Percentiles rank a stretch among this genome's conserved stretches.
phyloP scores from a whole-genome alignment of 768 basidiomycete species.

The Phylloporus rhodoxanthus region DNA sequence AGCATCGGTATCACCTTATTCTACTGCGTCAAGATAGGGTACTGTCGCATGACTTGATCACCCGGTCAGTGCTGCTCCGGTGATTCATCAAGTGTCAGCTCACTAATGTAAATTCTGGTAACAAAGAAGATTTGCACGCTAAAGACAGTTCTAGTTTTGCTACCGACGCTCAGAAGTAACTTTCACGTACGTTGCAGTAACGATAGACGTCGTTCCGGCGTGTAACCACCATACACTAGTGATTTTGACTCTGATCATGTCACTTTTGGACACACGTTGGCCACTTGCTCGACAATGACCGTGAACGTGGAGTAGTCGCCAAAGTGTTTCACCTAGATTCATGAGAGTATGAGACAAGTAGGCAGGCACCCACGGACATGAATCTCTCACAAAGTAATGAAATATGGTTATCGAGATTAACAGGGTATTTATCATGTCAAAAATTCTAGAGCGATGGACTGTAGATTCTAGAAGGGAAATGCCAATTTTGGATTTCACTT shows the following conservation, averaged over 20 bases:
- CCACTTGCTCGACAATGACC: neutral
- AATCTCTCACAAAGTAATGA: conserved; percentile 4
- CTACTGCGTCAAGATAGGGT: conserved; percentile 1
- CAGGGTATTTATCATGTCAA: neutral
- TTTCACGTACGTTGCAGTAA: conserved; percentile 2
- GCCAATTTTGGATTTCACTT: neutral
- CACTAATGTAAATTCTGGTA: conserved; percentile 5
- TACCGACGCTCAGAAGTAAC: neutral
- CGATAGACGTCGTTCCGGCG: neutral
- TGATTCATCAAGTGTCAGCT: neutral
- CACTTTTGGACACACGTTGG: neutral
- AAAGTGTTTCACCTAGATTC: neutral
- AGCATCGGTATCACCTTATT: neutral
- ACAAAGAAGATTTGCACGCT: conserved; percentile 8
- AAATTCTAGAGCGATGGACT: neutral
- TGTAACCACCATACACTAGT: conserved; percentile 2
- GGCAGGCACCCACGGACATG: neutral
- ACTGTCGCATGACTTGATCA: conserved; percentile 3
- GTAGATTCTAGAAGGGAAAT: neutral
- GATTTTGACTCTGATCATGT: neutral
- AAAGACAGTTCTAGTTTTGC: neutral
- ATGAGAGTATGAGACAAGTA: neutral
- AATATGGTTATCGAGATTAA: neutral
- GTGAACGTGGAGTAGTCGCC: neutral
- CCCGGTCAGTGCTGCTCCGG: neutral